These are phyloP conservation scores for Nemania sp. DNA, from an alignment of 2,329 filamentous ascomycete genomes.

Conservation along the genomic window DNA sequence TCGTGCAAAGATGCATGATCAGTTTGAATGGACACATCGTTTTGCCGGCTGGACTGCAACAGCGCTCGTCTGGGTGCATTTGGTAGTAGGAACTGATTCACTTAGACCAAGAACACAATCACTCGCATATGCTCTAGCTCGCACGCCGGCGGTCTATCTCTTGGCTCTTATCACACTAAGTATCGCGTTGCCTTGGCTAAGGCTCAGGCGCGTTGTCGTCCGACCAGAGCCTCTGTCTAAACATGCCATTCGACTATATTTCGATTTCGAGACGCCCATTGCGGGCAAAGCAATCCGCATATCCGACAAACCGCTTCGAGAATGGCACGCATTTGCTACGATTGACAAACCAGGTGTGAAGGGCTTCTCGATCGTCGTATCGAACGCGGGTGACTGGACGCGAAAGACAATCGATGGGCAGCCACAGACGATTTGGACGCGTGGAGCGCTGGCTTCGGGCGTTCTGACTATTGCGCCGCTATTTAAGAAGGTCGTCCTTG, in stretches of 20 bases:
- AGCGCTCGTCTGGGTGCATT: constrained; percentile 73
- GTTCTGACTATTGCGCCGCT: constrained; percentile 75
- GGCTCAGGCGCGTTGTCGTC: constrained; percentile 75
- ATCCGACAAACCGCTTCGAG: constrained; percentile 71
- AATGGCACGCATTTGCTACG: constrained; percentile 83
- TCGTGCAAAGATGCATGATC: constrained; percentile 44
- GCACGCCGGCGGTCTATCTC: constrained; percentile 71
- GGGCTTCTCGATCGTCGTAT: constrained; percentile 77
- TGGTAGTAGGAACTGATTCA: constrained; percentile 65
- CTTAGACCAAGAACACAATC: constrained; percentile 45
- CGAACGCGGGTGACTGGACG: constrained; percentile 83
- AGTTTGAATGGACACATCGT: constrained; percentile 78
- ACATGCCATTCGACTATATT: constrained; percentile 79
- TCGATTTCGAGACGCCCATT: constrained; percentile 71
- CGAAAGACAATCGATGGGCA: constrained; percentile 70
- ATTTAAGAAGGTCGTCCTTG: constrained; percentile 73
- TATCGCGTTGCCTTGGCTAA: constrained; percentile 78
- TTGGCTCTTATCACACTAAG: constrained; percentile 72
- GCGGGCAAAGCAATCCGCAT: constrained; percentile 70
- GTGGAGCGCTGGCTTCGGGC: constrained; percentile 74
- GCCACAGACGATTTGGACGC: constrained; percentile 73
- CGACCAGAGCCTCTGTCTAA: constrained; percentile 74
- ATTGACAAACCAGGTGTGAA: constrained; percentile 62
- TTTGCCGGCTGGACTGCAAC: constrained; percentile 79
- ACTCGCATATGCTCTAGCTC: constrained; percentile 54